These are phyloP conservation scores for Talaromyces nanjingensis DNA, from an alignment of 495 filamentous ascomycete genomes.

Conservation along the genomic window DNA sequence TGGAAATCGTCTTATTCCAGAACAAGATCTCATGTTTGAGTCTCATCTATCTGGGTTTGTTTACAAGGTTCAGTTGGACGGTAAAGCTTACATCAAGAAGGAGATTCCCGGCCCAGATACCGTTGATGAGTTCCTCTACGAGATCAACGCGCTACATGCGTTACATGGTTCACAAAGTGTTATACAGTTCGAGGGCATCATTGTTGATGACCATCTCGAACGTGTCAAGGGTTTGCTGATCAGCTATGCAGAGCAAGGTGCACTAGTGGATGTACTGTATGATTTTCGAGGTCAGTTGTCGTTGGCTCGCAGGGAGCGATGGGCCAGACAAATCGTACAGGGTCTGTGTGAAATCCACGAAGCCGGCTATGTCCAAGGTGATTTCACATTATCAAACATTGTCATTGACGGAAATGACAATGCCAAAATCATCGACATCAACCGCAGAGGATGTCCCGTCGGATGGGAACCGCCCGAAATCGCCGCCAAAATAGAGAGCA, in stretches of 20 bases:
- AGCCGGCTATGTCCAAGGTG: slow-evolving; percentile 92
- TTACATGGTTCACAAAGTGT: slow-evolving; percentile 68
- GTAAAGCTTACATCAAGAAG: slow-evolving; percentile 81
- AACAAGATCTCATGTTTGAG: slow-evolving; percentile 74
- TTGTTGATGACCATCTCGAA: slow-evolving; percentile 71
- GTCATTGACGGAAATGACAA: slow-evolving; percentile 80
- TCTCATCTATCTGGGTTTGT: slow-evolving; percentile 95
- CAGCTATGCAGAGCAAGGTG: slow-evolving; percentile 79
- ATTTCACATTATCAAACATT: slow-evolving; percentile 96
- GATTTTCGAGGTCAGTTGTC: slow-evolving; percentile 57
- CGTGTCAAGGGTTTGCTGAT: slow-evolving; percentile 87
- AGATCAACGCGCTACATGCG: slow-evolving; percentile 86
- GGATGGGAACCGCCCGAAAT: slow-evolving; percentile 98
- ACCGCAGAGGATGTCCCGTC: slow-evolving; percentile 88
- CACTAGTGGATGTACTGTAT: slow-evolving; percentile 85
- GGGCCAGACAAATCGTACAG: slow-evolving; percentile 88
- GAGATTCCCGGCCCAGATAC: slow-evolving; percentile 96
- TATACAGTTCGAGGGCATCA: slow-evolving; percentile 81
- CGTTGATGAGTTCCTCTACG: slow-evolving; percentile 95
- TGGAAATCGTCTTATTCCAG: slow-evolving; percentile 55
- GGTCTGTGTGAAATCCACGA: slow-evolving; percentile 93
- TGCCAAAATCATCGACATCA: slow-evolving; percentile 98
- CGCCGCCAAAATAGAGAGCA: slow-evolving; percentile 76
- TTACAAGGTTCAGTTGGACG: slow-evolving; percentile 76
- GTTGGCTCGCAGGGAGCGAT: slow-evolving; percentile 75